Conservation (phyloP, 2,329 filamentous ascomycete genomes). For the Akanthomyces lecanii region DNA sequence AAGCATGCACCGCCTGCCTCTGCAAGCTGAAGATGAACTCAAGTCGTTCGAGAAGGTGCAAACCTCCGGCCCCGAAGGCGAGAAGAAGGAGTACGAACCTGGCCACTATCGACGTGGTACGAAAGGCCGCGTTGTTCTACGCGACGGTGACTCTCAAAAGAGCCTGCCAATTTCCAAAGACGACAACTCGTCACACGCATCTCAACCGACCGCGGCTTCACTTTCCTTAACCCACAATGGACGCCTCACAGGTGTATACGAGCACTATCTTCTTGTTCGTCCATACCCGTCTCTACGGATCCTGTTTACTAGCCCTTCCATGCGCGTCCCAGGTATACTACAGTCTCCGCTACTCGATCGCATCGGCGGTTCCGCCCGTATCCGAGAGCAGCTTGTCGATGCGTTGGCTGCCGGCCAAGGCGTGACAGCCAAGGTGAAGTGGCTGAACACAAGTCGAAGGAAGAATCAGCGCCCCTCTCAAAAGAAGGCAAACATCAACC, state of each 20-base stretch:
- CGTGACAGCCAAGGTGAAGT: conserved; percentile 70
- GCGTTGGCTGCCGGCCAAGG: conserved; percentile 65
- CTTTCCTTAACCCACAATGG: conserved; percentile 20
- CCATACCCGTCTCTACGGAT: conserved; percentile 63
- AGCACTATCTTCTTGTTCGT: conserved; percentile 60
- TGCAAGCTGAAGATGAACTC: conserved; percentile 8
- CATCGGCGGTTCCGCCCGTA: conserved; percentile 46
- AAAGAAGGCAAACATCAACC: conserved; percentile 5
- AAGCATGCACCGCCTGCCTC: conserved; percentile 49
- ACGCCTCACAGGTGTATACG: conserved; percentile 34
- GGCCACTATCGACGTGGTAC: conserved; percentile 9
- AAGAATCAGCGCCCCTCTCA: not conserved
- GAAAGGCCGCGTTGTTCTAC: conserved; percentile 20
- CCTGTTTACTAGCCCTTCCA: conserved; percentile 63
- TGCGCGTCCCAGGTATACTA: conserved; percentile 63
- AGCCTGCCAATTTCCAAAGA: conserved; percentile 31
- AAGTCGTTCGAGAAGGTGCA: conserved; percentile 11
- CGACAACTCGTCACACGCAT: not conserved
- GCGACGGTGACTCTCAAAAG: conserved; percentile 15
- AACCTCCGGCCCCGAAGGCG: not conserved
- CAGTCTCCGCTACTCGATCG: conserved; percentile 54
- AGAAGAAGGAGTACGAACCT: not conserved
- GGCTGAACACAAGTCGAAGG: conserved; percentile 41
- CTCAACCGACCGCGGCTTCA: not conserved
- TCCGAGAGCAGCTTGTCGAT: conserved; percentile 46